Evolutionary conservation across 139 green algal species (phyloP).

Genomic region (Picochlorum sp.): DNA sequence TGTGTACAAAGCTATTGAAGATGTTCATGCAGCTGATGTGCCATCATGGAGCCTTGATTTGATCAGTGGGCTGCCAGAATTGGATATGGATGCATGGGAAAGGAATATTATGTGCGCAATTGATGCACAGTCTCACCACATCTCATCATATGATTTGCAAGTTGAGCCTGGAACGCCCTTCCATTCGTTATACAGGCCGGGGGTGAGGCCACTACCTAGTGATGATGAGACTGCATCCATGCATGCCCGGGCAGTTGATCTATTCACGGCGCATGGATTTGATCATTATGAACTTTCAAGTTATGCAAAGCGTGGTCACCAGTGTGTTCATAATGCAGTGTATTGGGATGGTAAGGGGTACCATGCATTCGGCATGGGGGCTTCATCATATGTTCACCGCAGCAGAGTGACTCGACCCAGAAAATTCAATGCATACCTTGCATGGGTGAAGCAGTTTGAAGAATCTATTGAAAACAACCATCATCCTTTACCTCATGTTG

Average conservation of each 20-base stretch:
- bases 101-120: constrained; percentile 55
- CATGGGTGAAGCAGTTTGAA: constrained; percentile 46
- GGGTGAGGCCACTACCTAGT: constrained; percentile 44
- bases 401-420: constrained; percentile 63
- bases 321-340: constrained; percentile 79
- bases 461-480: background rate
- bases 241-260: constrained; percentile 54
- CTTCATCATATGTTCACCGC: constrained; percentile 64
- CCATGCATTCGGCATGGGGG: constrained; percentile 85
- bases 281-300: constrained; percentile 95
- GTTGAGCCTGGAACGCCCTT: constrained; percentile 90
- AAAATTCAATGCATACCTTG: constrained; percentile 56
- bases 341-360: constrained; percentile 78
- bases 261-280: constrained; percentile 44
- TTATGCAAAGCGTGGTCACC: constrained; percentile 68
- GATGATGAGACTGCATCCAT: constrained; percentile 64
- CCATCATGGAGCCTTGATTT: constrained; percentile 87
- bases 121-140: constrained; percentile 54
- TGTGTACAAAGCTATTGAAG: constrained; percentile 57
- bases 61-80: constrained; percentile 74
- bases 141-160: constrained; percentile 96
- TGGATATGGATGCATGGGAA: constrained; percentile 55
- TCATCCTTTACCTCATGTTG: constrained; percentile 2
- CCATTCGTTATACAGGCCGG: constrained; percentile 58
- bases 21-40: constrained; percentile 40